These are phyloP conservation scores for Phaeoacremonium minimum DNA, from an alignment of 2,329 filamentous ascomycete species.

Conservation along the genomic window DNA sequence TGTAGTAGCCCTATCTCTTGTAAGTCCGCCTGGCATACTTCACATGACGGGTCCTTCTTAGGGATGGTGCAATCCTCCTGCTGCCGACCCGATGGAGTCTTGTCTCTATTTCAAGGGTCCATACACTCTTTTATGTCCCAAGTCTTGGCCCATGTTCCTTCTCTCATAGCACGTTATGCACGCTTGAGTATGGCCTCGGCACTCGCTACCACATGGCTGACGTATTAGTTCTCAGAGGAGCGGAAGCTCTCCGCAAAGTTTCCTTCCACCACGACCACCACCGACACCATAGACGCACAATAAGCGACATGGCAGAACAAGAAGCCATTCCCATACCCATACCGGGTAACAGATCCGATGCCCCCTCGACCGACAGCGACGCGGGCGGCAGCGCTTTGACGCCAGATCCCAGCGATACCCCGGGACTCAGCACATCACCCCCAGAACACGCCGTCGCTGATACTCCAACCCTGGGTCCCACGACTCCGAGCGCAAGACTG, in stretches of 20 bases:
- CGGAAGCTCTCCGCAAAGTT: constrained; percentile 31
- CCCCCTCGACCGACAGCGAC: constrained; percentile 35
- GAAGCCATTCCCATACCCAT: constrained; percentile 27
- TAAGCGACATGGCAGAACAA: constrained; percentile 38
- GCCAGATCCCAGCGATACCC: constrained; percentile 34
- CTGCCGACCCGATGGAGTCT: too few relatives aligned
- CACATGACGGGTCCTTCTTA: too few relatives aligned
- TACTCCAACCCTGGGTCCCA: constrained; percentile 46
- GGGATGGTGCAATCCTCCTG: too few relatives aligned
- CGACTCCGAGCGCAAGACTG: constrained; percentile 47
- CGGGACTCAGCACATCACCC: constrained; percentile 37
- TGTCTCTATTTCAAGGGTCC: too few relatives aligned
- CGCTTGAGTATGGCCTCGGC: too few relatives aligned
- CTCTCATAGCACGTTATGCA: too few relatives aligned
- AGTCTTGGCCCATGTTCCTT: too few relatives aligned
- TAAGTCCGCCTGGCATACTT: too few relatives aligned
- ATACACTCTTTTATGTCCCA: too few relatives aligned
- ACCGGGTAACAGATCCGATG: constrained; percentile 29
- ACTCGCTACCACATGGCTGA: constrained; percentile 31
- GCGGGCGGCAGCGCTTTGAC: constrained; percentile 23
- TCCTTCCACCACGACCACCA: constrained; percentile 33
- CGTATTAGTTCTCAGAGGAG: constrained; percentile 32
- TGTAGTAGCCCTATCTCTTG: too few relatives aligned
- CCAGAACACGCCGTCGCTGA: constrained; percentile 38
- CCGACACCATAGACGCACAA: constrained; percentile 25